phyloP scores from a whole-genome alignment of 2,329 filamentous ascomycete species.

The Diaporthe longicolla region DNA sequence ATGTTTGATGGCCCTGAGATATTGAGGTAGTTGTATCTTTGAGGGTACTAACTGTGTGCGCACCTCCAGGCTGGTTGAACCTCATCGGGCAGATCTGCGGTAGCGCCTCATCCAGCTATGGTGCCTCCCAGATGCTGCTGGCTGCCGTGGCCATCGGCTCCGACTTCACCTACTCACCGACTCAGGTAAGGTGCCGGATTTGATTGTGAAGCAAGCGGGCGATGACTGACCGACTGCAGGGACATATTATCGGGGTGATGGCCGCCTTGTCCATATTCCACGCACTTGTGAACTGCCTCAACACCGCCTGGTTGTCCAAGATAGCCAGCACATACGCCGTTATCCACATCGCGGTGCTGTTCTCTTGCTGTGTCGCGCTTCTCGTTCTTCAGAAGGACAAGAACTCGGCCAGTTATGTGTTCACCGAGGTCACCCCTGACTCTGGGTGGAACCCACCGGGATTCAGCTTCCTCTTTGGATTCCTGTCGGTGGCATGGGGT shows the following conservation, averaged over 20 bases:
- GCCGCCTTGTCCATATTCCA: conserved; percentile 64
- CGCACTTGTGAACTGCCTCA: conserved; percentile 65
- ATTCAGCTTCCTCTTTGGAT: conserved; percentile 69
- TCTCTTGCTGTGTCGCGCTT: conserved; percentile 64
- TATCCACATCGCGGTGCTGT: conserved; percentile 64
- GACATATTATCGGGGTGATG: conserved; percentile 66
- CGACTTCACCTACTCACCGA: conserved; percentile 61
- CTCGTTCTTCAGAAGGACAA: conserved; percentile 63
- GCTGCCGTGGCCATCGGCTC: conserved; percentile 64
- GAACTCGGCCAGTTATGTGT: conserved; percentile 66
- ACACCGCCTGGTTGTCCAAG: conserved; percentile 69
- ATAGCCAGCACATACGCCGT: conserved; percentile 69
- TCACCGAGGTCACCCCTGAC: conserved; percentile 62
- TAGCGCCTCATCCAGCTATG: conserved; percentile 68
- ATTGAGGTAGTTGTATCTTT: no score
- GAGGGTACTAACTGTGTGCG: not conserved
- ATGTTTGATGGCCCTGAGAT: no score
- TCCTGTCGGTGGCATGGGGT: conserved; percentile 69
- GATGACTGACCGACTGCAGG: conserved; percentile 38
- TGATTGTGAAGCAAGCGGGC: accelerated
- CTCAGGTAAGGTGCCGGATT: conserved; percentile 41
- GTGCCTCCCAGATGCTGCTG: conserved; percentile 66
- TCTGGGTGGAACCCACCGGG: conserved; percentile 67
- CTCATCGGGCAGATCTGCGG: conserved; percentile 65
- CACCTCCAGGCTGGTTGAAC: conserved; percentile 60